Percentiles rank a stretch among this genome's conserved stretches.
These are phyloP conservation scores for Acanthamoeba healyi DNA, from an alignment of 208 protist species.

Conservation along the genomic window DNA sequence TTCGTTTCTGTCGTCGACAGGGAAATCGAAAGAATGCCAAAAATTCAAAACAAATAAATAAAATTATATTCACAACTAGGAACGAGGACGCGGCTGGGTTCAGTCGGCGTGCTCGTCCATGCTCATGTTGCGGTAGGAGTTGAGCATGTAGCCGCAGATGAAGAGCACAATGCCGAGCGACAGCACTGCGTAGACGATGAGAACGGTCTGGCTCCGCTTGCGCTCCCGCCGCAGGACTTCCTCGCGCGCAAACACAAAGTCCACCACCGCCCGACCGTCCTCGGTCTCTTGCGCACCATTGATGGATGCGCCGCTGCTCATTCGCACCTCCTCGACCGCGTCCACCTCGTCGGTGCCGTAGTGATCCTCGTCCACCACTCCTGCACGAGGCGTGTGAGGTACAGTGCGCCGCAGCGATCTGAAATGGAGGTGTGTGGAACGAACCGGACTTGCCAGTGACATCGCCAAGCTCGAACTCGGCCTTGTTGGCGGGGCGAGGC, in stretches of 20 bases:
- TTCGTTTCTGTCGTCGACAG: too few relatives aligned
- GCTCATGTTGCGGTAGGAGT: conserved; percentile 43
- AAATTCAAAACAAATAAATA: not conserved
- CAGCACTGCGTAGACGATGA: not conserved
- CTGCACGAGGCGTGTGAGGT: not conserved
- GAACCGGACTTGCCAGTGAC: not conserved
- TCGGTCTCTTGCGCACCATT: not conserved
- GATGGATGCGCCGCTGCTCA: not conserved
- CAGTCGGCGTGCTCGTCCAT: conserved; percentile 37
- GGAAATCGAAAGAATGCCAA: not conserved
- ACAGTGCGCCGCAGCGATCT: not conserved
- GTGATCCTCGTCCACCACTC: conserved; percentile 19
- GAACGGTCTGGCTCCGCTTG: conserved; percentile 12
- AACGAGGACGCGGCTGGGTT: not conserved
- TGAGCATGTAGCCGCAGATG: conserved; percentile 9
- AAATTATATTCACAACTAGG: not conserved
- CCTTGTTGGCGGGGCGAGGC: not conserved
- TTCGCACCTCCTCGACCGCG: not conserved
- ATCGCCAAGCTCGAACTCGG: conserved; percentile 20
- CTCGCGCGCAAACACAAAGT: conserved; percentile 51
- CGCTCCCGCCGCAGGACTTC: conserved; percentile 31
- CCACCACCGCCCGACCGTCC: conserved; percentile 19
- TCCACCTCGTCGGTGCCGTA: conserved; percentile 30
- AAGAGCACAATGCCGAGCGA: conserved; percentile 2
- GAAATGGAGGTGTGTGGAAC: not conserved